Evolutionary conservation across 2,329 filamentous ascomycete species (phyloP).

Genomic region (Taxawa tesnikishii): DNA sequence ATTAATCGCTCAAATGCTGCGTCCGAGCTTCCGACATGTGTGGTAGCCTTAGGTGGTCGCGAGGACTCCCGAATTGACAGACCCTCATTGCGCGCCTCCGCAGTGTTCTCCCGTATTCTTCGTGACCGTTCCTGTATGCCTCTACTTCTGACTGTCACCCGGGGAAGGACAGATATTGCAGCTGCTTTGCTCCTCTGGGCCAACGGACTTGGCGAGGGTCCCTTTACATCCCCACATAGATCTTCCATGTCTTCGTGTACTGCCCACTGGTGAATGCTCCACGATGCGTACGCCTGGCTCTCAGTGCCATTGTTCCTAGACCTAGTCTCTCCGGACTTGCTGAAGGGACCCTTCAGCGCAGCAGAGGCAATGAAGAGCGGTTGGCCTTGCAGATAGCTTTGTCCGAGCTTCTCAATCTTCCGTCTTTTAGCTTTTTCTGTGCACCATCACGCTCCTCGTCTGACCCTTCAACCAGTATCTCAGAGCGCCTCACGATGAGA

Average conservation of each 20-base stretch:
- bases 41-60: too few relatives aligned
- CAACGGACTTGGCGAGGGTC: too few relatives aligned
- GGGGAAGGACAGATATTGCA: too few relatives aligned
- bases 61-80: too few relatives aligned
- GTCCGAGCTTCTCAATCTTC: constrained; percentile 48
- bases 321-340: neutral
- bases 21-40: too few relatives aligned
- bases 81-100: too few relatives aligned
- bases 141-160: too few relatives aligned
- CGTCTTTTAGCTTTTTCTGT: constrained; percentile 37
- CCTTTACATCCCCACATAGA: neutral
- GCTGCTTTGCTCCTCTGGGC: too few relatives aligned
- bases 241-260: neutral
- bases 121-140: too few relatives aligned
- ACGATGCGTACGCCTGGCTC: neutral
- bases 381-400: constrained; percentile 45
- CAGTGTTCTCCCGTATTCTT: too few relatives aligned
- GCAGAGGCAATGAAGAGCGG: constrained; percentile 48
- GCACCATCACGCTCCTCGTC: constrained; percentile 45
- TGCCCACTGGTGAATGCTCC: neutral
- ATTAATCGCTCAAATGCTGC: too few relatives aligned
- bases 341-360: constrained; percentile 50
- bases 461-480: constrained; percentile 43
- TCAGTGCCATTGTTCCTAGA: neutral
- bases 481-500: constrained; percentile 13